Conservation (phyloP, 1,139 yeast genomes). For the Geotrichum candidum region DNA sequence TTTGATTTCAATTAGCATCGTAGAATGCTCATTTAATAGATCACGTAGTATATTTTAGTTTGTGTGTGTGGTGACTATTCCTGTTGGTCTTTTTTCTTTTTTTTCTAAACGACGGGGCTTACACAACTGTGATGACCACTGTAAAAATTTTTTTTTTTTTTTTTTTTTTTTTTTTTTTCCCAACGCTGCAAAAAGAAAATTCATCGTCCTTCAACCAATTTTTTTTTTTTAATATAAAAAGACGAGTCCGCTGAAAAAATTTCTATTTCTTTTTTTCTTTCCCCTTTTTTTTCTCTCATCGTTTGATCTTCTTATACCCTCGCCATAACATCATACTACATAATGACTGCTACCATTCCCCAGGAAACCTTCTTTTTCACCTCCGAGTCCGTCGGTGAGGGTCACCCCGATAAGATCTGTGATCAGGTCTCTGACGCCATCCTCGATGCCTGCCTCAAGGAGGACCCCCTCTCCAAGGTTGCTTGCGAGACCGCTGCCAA, state of each 20-base stretch:
- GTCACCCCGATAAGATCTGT: constrained; percentile 99
- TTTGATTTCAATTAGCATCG: no score
- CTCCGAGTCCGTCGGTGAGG: constrained; percentile 96
- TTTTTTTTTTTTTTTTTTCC: not conserved
- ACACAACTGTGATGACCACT: not conserved
- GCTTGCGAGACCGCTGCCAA: constrained; percentile 99
- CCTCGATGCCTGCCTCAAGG: constrained; percentile 93
- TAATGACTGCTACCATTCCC: constrained; percentile 28
- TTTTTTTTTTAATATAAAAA: not conserved
- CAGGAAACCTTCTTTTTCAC: constrained; percentile 66
- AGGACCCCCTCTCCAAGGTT: constrained; percentile 95
- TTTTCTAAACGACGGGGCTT: not conserved
- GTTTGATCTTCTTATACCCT: not conserved
- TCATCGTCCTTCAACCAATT: not conserved
- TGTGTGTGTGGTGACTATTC: not conserved
- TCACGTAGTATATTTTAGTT: no score
- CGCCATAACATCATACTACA: constrained; percentile 12
- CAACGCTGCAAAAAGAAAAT: not conserved
- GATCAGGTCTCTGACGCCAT: constrained; percentile 99
- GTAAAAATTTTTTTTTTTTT: not conserved
- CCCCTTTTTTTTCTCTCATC: constrained; percentile 1
- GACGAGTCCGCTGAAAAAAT: not conserved
- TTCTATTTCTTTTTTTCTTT: constrained; percentile 6
- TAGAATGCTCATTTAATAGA: no score
- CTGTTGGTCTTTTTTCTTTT: not conserved